phyloP scores from a whole-genome alignment of 225 moss, liverwort and hornwort genomes.

The Polytrichum commune region DNA sequence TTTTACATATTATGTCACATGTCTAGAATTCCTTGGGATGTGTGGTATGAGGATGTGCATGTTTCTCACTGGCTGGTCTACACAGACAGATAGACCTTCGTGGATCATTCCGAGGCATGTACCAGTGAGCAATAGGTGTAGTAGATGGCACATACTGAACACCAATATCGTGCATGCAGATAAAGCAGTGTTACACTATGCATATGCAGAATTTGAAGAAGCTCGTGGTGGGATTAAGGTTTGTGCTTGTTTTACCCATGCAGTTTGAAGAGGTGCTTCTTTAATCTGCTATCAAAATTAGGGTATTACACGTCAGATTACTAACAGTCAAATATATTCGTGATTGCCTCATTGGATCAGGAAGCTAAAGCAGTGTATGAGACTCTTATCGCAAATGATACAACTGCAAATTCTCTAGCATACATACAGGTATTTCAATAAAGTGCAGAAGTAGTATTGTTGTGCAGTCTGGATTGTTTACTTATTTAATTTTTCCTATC shows the following conservation, averaged over 20 bases:
- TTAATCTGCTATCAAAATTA: too few relatives aligned
- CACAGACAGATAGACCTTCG: too few relatives aligned
- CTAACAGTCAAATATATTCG: too few relatives aligned
- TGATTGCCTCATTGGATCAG: conserved; percentile 32
- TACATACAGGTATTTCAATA: conserved; percentile 74
- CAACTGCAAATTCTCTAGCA: conserved; percentile 75
- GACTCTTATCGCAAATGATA: conserved; percentile 66
- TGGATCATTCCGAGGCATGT: too few relatives aligned
- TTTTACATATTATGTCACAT: too few relatives aligned
- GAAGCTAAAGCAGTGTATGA: conserved; percentile 87
- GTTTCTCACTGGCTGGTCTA: too few relatives aligned
- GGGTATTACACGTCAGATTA: too few relatives aligned
- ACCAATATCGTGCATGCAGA: conserved; percentile 36
- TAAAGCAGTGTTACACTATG: conserved; percentile 81
- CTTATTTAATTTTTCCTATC: too few relatives aligned
- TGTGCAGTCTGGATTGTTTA: too few relatives aligned
- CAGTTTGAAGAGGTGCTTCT: neutral
- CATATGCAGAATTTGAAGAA: conserved; percentile 97
- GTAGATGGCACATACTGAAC: neutral
- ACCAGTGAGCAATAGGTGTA: neutral
- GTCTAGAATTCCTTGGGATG: too few relatives aligned
- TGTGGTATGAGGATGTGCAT: too few relatives aligned
- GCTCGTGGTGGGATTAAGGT: conserved; percentile 86
- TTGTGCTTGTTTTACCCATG: conserved; percentile 7
- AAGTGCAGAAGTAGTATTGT: too few relatives aligned